Evolutionary conservation across 164 flowering plant species (phyloP).

Genomic region (Paratinospora sagittata): DNA sequence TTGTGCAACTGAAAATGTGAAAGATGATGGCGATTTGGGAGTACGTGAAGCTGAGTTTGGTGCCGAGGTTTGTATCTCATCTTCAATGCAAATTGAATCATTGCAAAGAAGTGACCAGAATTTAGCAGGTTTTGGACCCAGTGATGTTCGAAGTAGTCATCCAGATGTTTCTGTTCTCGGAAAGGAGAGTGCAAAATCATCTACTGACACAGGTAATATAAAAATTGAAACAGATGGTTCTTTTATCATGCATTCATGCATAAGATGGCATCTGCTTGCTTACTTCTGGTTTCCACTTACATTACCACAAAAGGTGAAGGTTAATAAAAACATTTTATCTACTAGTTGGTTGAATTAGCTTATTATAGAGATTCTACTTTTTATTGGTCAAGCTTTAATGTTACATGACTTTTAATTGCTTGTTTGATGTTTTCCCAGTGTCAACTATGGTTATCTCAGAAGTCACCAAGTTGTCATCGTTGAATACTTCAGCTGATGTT

Average conservation of each 20-base stretch:
- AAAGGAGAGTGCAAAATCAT: conserved; percentile 15
- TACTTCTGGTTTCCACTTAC: conserved; percentile 5
- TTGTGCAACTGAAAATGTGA: conserved; percentile 12
- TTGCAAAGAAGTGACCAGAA: conserved; percentile 15
- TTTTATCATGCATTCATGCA: conserved; percentile 9
- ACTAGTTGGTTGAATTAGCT: conserved; percentile 24
- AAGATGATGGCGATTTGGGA: conserved; percentile 15
- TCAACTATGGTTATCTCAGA: conserved; percentile 14
- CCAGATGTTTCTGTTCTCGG: conserved; percentile 14
- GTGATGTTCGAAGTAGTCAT: conserved; percentile 11
- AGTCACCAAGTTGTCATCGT: conserved; percentile 6
- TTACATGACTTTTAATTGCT: not conserved
- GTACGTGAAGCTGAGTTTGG: conserved; percentile 6
- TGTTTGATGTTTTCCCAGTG: conserved; percentile 12
- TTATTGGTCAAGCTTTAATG: not conserved
- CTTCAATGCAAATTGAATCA: conserved; percentile 19
- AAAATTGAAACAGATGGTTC: conserved; percentile 17
- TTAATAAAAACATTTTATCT: conserved; percentile 10
- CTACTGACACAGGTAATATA: conserved; percentile 12
- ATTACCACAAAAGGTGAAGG: conserved; percentile 5
- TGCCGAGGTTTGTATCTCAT: conserved; percentile 11
- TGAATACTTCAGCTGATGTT: conserved; percentile 14
- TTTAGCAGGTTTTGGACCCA: conserved; percentile 3
- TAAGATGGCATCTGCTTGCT: conserved; percentile 13
- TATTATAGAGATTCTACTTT: not conserved